Evolutionary conservation across 108 stramenopile genomes (phyloP), one percentile per base, ranked within the genome.

Genomic region (Stephanodiscus minutulus): DNA sequence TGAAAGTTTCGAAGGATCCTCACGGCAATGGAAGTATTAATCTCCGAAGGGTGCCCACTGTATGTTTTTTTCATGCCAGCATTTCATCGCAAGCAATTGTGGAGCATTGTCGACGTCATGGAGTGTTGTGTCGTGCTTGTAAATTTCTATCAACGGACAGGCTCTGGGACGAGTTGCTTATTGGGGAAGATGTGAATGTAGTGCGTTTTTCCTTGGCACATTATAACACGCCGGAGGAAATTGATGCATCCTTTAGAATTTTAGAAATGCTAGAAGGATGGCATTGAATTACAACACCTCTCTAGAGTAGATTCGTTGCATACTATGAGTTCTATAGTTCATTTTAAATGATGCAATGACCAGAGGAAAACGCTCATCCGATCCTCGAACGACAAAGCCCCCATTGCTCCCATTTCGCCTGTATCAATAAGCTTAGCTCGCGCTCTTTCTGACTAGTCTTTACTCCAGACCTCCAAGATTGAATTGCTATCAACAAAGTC

Each of bases 171-270:
- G 77, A 81, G 55, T 43, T 70, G 54, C 36, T 39, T 7, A 72
- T 85, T 35, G 64, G 70, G 11, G 44, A 74, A 21, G 11, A 78
- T 20, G 73, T 82, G 35, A 85, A 79, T 3, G 73, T 91, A 21
- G 84, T 91, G 18, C 85, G 93, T 0, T 77, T 91, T 49, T 94
- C 93, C 25, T 65, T 94, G 39, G 89, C 82, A 8, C 93, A 94
- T 66, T 94, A 94, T 68, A 91, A 91, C 39, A 88, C 78, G 37
- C 28, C 57, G 3, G 49, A 73, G 9, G 94, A 95, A 72, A 83
- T 90, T 25, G 57, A 89, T 50, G 50, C 61, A 49, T 61, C 81
- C 9, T 58, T 87, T 8, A 56, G 72, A 18, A 73, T 85, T 47
- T 62, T 88, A 53, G 77, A 86, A 50, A 64, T 72, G 31, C 66